Base-by-base conservation (phyloP, 2,329 filamentous ascomycete genomes). In the Aspergillus ruber region DNA sequence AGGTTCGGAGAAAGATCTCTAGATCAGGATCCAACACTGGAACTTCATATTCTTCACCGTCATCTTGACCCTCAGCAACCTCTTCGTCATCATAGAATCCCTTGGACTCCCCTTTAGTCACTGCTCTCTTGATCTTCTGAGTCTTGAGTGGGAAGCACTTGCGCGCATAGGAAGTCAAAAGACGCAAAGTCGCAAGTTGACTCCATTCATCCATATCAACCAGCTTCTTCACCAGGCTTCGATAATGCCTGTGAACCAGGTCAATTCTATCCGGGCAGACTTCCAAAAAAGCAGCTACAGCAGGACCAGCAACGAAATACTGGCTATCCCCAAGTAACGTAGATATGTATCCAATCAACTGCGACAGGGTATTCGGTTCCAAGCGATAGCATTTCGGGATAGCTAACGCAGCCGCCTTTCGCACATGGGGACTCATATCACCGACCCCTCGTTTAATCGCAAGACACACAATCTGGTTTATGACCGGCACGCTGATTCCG, bases 141-240 rank as follows among this genome's bases (percentile, higher is more conserved):
- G 75, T 85, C 63, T 79, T 79, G 47, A 78, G 77, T 0, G 93
- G 90, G 58, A 98, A 98, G 66, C 89, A 96, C 63, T 81, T 86
- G 46, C 93, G 82, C 2, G 88, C 83, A 66, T 98, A 98, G 18
- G 83, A 74, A 1, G 86, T 85, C 81, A 97, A 84, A 54, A 98
- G 74, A 35, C 83, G 80, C 57, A 98, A 64, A 2, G 87, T 87
- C 2, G 89, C 86, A 46, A 97, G 69, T 70, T 98, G 93, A 38
- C 90, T 87, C 93, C 93, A 98, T 70, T 98, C 93, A 62, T 98
- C 93, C 93, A 98, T 98, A 64, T 98, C 93, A 20, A 96, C 89
- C 45, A 97, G 73, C 74, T 96, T 95, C 66, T 83, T 88, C 53
- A 95, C 84, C 53, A 98, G 73, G 32, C 81, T 77, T 44, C 88